Evolutionary conservation across 2,329 filamentous ascomycete species (phyloP).

Genomic region (Sclerotinia nivalis): DNA sequence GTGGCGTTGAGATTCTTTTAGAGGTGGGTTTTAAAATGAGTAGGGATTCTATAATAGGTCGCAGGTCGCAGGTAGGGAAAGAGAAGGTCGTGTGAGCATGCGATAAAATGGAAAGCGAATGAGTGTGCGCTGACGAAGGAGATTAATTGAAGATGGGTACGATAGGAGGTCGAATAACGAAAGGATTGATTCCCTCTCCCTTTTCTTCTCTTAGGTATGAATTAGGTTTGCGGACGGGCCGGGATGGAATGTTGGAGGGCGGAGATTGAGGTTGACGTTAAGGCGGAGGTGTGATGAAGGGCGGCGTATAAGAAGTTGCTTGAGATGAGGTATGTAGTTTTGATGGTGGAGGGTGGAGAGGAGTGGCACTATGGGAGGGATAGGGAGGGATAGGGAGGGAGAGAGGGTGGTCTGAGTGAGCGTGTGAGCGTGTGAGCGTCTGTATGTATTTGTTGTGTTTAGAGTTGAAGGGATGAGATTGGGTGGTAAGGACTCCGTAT

Average conservation of each 20-base stretch:
- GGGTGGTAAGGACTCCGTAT: background rate
- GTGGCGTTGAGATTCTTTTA: slow-evolving; percentile 21
- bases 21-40: slow-evolving; percentile 18
- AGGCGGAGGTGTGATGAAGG: background rate
- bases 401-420: background rate
- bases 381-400: background rate
- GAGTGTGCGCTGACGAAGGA: background rate
- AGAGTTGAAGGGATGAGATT: background rate
- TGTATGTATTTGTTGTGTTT: background rate
- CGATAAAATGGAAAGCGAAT: background rate
- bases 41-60: slow-evolving; percentile 13
- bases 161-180: slow-evolving; percentile 15
- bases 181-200: slow-evolving; percentile 9
- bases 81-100: background rate
- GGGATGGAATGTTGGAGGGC: slow-evolving; percentile 9
- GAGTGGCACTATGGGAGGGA: background rate
- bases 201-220: background rate
- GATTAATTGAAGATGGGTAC: background rate
- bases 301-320: background rate
- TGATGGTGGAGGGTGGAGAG: background rate
- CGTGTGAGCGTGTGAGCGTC: background rate
- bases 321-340: background rate
- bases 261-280: background rate
- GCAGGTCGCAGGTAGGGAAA: background rate
- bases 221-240: slow-evolving; percentile 8